These are phyloP conservation scores for Trichosanthes truncata DNA, from an alignment of 306 rosid species.

Conservation along the genomic window DNA sequence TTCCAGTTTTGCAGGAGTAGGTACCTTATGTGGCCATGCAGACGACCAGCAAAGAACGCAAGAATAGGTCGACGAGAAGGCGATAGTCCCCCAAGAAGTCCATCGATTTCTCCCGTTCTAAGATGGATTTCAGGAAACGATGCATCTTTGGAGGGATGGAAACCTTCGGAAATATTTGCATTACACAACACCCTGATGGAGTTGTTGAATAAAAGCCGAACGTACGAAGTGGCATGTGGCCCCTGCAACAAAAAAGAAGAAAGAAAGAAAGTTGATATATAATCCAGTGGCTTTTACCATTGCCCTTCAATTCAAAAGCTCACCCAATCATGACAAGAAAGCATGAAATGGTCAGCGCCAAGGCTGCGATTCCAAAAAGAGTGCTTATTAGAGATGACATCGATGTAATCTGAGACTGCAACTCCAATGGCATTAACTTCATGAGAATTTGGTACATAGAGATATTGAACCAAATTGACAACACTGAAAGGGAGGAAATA, in stretches of 20 bases:
- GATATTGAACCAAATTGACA: slow-evolving; percentile 30
- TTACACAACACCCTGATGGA: slow-evolving; percentile 40
- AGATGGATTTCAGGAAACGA: slow-evolving; percentile 40
- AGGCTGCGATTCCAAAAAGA: slow-evolving; percentile 32
- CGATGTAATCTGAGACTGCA: slow-evolving; percentile 25
- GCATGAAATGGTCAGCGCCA: slow-evolving; percentile 39
- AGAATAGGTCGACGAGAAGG: slow-evolving; percentile 27
- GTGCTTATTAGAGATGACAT: slow-evolving; percentile 24
- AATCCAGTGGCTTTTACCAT: too few relatives aligned
- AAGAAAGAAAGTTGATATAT: too few relatives aligned
- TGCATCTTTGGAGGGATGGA: slow-evolving; percentile 30
- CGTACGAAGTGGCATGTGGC: slow-evolving; percentile 23
- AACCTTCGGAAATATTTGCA: slow-evolving; percentile 36
- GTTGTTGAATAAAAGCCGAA: slow-evolving; percentile 21
- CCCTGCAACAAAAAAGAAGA: slow-evolving; percentile 18
- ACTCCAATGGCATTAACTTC: slow-evolving; percentile 11
- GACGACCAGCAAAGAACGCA: slow-evolving; percentile 37
- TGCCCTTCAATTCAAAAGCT: too few relatives aligned
- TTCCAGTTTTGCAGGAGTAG: slow-evolving; percentile 28
- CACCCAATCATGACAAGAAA: slow-evolving; percentile 48
- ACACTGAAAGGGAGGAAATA: slow-evolving; percentile 40
- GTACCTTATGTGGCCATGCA: slow-evolving; percentile 29
- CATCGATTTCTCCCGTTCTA: slow-evolving; percentile 20
- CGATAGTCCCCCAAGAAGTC: slow-evolving; percentile 22
- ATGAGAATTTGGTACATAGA: slow-evolving; percentile 24